Base-by-base conservation (phyloP, 129 eudicot genomes). In the Artemisia tridentata region DNA sequence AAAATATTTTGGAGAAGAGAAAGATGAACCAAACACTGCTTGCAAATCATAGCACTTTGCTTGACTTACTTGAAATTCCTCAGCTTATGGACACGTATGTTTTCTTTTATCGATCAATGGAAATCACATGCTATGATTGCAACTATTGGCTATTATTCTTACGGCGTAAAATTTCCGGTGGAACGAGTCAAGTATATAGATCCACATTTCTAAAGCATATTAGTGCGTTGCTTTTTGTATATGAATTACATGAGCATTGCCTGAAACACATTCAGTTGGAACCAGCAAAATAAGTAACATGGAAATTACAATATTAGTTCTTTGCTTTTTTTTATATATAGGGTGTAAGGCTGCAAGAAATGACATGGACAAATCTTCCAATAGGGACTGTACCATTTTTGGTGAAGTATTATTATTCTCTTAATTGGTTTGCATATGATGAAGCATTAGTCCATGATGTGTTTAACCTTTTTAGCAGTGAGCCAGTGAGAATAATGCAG, bases 31-130 rank as follows among this genome's bases (percentile, higher is more conserved):
- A 95, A 76, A 90, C 88, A 19, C 70, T 95, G 78, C 89, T 95
- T 45, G 81, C 88, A 25, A 95, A 90, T 80, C 97, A 90, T 63
- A 95, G 96, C 86, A 95, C 99, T 77, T 79, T 95, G 89, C 99
- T 95, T 77, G 99, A 95, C 90, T 86, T 95, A 81, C 99, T 95
- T 82, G 99, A 95, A 88, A 95, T 95, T 87, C 99, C 99, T 84
- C 99, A 95, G 83, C 97, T 95, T 67, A 95, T 95, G 99, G 99
- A 95, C 90, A 95, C 99, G 97, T 95, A 95, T 73, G 89, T 83
- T 74, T 51, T 38, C 45, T 38, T 80, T 55, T 64, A 61, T 58
- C 67, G 52, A 70, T 71, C 49, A 62, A 25, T 73, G 71, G 80
- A 13, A 34, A 64, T 74, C 41, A 61, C 48, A 55, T 65, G 72